Conservation (phyloP, 768 basidiomycete species). For the Steccherinum ochraceum region DNA sequence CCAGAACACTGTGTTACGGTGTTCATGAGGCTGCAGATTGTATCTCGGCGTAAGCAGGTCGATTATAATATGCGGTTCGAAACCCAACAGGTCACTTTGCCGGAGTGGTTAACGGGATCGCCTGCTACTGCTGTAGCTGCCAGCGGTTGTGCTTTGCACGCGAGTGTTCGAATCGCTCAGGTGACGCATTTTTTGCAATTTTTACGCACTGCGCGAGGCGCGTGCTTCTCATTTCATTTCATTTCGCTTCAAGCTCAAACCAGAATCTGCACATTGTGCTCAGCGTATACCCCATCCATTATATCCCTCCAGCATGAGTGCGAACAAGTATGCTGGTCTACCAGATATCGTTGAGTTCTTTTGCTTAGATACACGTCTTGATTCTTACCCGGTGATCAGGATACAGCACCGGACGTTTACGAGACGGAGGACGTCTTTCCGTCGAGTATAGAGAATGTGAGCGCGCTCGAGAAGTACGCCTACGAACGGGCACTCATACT, state of each 20-base stretch:
- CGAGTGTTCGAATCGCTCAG: constrained; percentile 59
- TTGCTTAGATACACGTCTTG: constrained; percentile 4
- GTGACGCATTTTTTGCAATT: constrained; percentile 41
- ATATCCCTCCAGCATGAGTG: constrained; percentile 13
- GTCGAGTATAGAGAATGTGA: constrained; percentile 43
- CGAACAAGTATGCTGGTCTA: constrained; percentile 77
- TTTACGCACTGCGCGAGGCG: not conserved
- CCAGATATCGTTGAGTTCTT: constrained; percentile 78
- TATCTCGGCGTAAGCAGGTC: too few relatives aligned
- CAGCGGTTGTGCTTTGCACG: constrained; percentile 57
- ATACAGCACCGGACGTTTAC: constrained; percentile 87
- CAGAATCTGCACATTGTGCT: not conserved
- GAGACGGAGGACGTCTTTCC: constrained; percentile 81
- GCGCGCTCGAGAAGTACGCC: constrained; percentile 14
- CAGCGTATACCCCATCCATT: not conserved
- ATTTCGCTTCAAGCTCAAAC: too few relatives aligned
- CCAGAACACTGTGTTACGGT: too few relatives aligned
- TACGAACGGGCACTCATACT: not conserved
- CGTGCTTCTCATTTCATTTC: too few relatives aligned
- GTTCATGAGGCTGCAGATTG: too few relatives aligned
- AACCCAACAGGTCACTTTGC: constrained; percentile 70
- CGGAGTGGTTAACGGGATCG: constrained; percentile 82
- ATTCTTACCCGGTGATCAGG: constrained; percentile 36
- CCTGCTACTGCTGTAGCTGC: constrained; percentile 29
- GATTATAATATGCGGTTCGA: not conserved